These are phyloP conservation scores for Bauhinia variegata DNA, from an alignment of 306 rosid species.

Conservation along the genomic window DNA sequence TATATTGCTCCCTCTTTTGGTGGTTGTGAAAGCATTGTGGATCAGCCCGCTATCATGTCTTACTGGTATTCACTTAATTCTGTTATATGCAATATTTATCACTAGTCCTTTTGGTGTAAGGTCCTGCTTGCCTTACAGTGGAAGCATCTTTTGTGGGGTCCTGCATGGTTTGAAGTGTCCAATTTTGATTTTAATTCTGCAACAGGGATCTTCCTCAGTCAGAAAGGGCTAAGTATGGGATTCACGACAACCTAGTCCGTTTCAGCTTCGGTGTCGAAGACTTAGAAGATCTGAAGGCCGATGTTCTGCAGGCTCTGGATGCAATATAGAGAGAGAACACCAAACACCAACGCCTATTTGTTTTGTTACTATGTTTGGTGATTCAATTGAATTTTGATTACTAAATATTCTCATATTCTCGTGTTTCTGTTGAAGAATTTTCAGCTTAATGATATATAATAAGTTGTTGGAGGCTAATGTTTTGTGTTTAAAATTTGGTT, in stretches of 20 bases:
- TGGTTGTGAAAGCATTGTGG: constrained; percentile 98
- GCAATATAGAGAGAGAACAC: constrained; percentile 52
- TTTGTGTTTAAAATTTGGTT: no score
- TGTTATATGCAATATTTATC: constrained; percentile 13
- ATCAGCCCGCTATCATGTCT: constrained; percentile 95
- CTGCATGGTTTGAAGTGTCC: no score
- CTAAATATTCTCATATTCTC: constrained; percentile 27
- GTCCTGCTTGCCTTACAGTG: no score
- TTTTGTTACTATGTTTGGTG: constrained; percentile 9
- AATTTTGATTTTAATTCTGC: constrained; percentile 24
- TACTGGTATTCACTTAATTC: constrained; percentile 60
- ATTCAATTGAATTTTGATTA: constrained; percentile 38
- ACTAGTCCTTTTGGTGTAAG: not conserved
- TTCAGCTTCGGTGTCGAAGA: constrained; percentile 94
- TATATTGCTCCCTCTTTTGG: constrained; percentile 96
- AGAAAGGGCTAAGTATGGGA: constrained; percentile 77
- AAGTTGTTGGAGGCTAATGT: no score
- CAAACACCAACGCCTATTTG: not conserved
- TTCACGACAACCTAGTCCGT: constrained; percentile 86
- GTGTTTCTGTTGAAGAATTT: not conserved
- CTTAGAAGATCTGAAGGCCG: constrained; percentile 68
- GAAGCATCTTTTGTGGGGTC: no score
- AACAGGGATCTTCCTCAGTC: constrained; percentile 78
- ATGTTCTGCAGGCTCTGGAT: constrained; percentile 74
- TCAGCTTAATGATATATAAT: no score